A percentile compares a stretch with the other conserved stretches of the same genome.
These are phyloP conservation scores for Geotrichum ghanense DNA, from an alignment of 805 yeast species.

Conservation along the genomic window DNA sequence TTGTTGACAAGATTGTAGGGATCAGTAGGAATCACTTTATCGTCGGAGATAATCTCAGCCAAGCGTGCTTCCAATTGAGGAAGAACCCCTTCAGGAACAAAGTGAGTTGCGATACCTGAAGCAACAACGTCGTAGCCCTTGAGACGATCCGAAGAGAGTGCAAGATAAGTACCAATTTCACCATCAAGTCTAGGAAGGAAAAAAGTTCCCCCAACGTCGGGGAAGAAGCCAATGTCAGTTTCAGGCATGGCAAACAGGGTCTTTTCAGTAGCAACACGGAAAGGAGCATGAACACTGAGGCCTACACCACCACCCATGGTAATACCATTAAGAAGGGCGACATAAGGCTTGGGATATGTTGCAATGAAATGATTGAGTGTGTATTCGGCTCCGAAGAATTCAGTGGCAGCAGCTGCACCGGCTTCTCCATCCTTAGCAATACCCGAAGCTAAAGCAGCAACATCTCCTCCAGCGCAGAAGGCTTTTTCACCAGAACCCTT, in stretches of 20 bases:
- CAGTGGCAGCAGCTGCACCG: conserved; percentile 40
- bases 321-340: conserved; percentile 82
- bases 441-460: conserved; percentile 54
- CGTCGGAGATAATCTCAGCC: conserved; percentile 1
- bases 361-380: conserved; percentile 68
- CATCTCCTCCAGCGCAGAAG: conserved; percentile 96
- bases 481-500: conserved; percentile 53
- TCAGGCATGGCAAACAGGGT: conserved; percentile 97
- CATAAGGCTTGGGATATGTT: conserved; percentile 76
- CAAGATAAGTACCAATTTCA: conserved; percentile 73
- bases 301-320: conserved; percentile 99
- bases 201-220: conserved; percentile 91
- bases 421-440: conserved; percentile 27
- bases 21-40: conserved; percentile 20
- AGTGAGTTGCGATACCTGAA: conserved; percentile 86
- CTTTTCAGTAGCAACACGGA: conserved; percentile 84
- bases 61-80: conserved; percentile 37
- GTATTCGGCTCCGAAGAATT: conserved; percentile 73
- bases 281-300: conserved; percentile 77
- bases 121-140: conserved; percentile 71
- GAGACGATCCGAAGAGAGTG: conserved; percentile 74
- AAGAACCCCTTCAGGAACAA: conserved; percentile 55
- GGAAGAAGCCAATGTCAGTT: conserved; percentile 90
- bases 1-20: conserved; percentile 50
- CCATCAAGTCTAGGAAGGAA: conserved; percentile 77